These are phyloP conservation scores for Cryphonectria parasitica DNA, from an alignment of 2,329 filamentous ascomycete genomes.

Conservation along the genomic window DNA sequence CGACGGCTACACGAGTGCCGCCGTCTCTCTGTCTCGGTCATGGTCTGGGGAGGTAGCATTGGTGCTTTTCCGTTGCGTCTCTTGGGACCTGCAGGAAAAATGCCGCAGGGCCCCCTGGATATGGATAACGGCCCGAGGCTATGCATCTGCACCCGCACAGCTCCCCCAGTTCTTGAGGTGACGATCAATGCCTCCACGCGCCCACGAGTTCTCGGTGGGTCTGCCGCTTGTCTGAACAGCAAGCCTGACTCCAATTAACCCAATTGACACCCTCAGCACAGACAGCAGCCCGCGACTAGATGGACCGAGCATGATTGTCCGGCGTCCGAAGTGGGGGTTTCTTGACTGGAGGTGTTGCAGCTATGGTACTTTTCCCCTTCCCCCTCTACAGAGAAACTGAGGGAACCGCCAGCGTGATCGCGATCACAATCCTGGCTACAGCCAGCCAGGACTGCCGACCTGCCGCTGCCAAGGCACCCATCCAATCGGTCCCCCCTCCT, in stretches of 20 bases:
- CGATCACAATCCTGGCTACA: background rate
- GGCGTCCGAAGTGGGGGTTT: background rate
- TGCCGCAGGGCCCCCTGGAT: background rate
- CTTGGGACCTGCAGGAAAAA: background rate
- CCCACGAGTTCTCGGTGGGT: background rate
- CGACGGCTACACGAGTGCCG: background rate
- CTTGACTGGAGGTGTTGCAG: too few species aligned
- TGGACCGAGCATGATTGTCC: background rate
- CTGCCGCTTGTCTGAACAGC: background rate
- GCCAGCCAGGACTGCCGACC: background rate
- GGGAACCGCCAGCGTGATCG: background rate
- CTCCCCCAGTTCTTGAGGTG: background rate
- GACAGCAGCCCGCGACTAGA: background rate
- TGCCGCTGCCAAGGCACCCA: background rate
- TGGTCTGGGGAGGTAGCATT: conserved; percentile 1
- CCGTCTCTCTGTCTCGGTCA: background rate
- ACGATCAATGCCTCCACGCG: background rate
- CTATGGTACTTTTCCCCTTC: background rate
- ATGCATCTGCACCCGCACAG: background rate
- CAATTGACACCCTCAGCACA: background rate
- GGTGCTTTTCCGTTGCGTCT: background rate
- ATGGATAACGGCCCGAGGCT: conserved; percentile 1
- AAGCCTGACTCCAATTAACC: background rate
- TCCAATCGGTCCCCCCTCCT: too few species aligned
- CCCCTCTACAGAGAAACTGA: background rate